A percentile compares a stretch with the other conserved stretches of the same genome.
These are phyloP conservation scores for Sporothrix brunneoviolacea DNA, from an alignment of 2,329 filamentous ascomycete species.

Conservation along the genomic window DNA sequence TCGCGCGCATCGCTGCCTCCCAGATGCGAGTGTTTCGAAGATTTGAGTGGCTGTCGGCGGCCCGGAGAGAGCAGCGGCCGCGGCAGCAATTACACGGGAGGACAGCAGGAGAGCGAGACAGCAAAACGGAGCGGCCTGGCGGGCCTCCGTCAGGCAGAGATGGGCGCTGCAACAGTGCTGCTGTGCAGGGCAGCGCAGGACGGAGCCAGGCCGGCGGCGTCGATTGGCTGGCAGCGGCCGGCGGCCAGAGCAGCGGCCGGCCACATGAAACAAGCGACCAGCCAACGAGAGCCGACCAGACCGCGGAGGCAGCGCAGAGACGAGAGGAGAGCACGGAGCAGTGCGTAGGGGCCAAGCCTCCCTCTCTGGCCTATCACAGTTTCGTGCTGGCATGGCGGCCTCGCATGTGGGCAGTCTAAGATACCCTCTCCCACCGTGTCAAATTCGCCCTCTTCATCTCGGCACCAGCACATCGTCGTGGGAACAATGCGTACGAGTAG, in stretches of 20 bases:
- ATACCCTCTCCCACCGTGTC: too few relatives aligned
- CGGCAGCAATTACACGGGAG: neutral
- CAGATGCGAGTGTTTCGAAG: slow-evolving; percentile 17
- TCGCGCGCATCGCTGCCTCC: slow-evolving; percentile 22
- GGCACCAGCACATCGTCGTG: too few relatives aligned
- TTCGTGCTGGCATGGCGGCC: neutral
- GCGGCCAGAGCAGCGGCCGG: slow-evolving; percentile 20
- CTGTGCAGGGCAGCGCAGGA: neutral
- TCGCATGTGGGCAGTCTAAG: too few relatives aligned
- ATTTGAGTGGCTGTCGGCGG: slow-evolving; percentile 21
- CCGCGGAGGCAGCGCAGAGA: too few relatives aligned
- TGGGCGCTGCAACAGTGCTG: too few relatives aligned
- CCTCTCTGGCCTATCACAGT: slow-evolving; percentile 6
- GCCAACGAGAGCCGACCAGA: slow-evolving; percentile 5
- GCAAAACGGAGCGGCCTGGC: too few relatives aligned
- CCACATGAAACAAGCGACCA: slow-evolving; percentile 27
- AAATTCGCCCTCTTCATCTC: too few relatives aligned
- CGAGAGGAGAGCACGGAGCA: slow-evolving; percentile 1
- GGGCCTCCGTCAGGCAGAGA: too few relatives aligned
- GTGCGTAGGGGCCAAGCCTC: neutral
- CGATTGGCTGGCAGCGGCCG: slow-evolving; percentile 16
- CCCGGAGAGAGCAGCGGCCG: neutral
- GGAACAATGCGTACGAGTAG: too few relatives aligned
- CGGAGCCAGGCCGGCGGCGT: neutral
- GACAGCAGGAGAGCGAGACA: neutral